Base-by-base conservation (phyloP, 2,329 filamentous ascomycete genomes). In the Colletotrichum tropicale region DNA sequence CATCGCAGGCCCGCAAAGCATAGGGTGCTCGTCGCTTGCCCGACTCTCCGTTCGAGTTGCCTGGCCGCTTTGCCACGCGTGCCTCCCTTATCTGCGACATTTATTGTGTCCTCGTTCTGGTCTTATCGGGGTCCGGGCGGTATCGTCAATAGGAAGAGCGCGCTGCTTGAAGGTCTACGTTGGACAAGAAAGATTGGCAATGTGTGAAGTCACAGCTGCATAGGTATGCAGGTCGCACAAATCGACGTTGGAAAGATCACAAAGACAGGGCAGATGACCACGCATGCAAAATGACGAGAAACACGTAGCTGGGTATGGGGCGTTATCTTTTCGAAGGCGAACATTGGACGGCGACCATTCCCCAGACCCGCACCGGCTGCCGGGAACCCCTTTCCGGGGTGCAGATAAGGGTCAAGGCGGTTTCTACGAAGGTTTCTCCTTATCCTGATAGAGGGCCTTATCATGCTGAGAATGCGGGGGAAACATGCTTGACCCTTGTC, bases 1-100 rank as follows among this genome's bases (percentile, higher is more conserved):
- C 76, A 60, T 80, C 78, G 71, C 79, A 80, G 10, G 79, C 79
- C n/a, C 78, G 77, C 18, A 77, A 61, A n/a, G 76, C 75, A 28
- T 80, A 80, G 6, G 78, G 77, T 9, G 78, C 78, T 30, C 78
- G 72, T 38, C 78, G 72, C 55, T 68, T 77, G 21, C 52, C 66
- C 52, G 66, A 12, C 10, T 69, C 66, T 24, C 28, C 52, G 16
- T 12, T 60, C 52, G 56, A 48, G 24, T 36, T 34, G 30, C 66
- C 52, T 28, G 66, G 52, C 32, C 66, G 32, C 66, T 69, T 69
- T 26, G 21, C 52, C 30, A 69, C 48, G 52, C 66, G 66, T 13
- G 52, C 32, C 13, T 69, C 66, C 32, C 55, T 69, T 34, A 56
- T 34, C 48, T 69, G 66, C 32, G 66, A 52, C 66, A 69, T 69